phyloP scores from a whole-genome alignment of 2,329 filamentous ascomycete genomes.

The Didymella lethalis region DNA sequence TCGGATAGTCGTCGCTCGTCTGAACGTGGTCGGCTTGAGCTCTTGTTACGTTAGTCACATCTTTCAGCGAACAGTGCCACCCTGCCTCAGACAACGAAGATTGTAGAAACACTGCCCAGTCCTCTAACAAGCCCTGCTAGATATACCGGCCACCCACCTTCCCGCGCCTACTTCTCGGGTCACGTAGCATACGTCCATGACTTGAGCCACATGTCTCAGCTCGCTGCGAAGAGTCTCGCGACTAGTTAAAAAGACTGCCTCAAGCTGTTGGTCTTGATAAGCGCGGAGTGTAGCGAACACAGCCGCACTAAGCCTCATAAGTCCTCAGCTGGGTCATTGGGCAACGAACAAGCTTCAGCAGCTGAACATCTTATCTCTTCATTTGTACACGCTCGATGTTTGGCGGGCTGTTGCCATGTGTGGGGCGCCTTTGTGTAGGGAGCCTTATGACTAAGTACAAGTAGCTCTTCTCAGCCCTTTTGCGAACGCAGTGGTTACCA shows the following conservation, averaged over 20 bases:
- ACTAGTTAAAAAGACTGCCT: neutral
- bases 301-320: neutral
- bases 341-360: neutral
- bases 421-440: neutral
- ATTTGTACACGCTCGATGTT: neutral
- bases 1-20: too few species aligned
- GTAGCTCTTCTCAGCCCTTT: neutral
- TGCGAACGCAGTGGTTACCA: neutral
- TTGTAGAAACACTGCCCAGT: neutral
- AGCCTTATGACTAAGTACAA: neutral
- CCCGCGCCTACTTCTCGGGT: neutral
- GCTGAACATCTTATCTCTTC: neutral
- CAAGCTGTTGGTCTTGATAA: neutral
- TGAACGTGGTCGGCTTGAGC: too few species aligned
- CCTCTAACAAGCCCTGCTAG: neutral
- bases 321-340: slow-evolving; percentile 2
- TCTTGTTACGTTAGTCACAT: too few species aligned
- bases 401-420: neutral
- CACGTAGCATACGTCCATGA: neutral
- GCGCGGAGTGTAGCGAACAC: slow-evolving; percentile 6
- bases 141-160: neutral
- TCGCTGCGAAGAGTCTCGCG: neutral
- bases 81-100: too few species aligned
- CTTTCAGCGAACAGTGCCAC: too few species aligned
- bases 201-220: neutral